phyloP scores from a whole-genome alignment of 352 stramenopile species.

The Pythium rishiriense region DNA sequence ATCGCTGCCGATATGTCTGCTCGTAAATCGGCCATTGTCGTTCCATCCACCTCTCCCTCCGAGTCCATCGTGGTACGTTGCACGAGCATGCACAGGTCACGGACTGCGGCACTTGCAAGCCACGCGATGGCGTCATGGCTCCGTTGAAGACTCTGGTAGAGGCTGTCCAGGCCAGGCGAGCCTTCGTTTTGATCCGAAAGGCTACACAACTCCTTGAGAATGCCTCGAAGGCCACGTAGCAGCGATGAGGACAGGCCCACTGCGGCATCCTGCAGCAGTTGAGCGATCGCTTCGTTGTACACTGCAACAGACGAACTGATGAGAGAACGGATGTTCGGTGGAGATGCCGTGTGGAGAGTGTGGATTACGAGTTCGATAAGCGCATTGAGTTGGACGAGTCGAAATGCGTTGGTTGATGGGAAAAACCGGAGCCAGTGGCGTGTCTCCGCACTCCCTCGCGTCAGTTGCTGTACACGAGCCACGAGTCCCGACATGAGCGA shows the following conservation, averaged over 20 bases:
- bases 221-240: slow-evolving; percentile 2
- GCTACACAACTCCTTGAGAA: slow-evolving; percentile 11
- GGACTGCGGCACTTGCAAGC: slow-evolving; percentile 9
- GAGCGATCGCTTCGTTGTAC: neutral
- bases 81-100: slow-evolving; percentile 16
- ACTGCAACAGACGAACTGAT: neutral
- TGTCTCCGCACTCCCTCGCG: slow-evolving; percentile 26
- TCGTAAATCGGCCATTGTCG: slow-evolving; percentile 2
- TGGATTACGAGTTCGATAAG: slow-evolving; percentile 6
- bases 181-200: neutral
- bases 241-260: slow-evolving; percentile 11
- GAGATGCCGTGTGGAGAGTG: neutral
- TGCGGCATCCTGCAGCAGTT: slow-evolving; percentile 16
- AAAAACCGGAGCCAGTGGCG: slow-evolving; percentile 24
- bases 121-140: slow-evolving; percentile 14
- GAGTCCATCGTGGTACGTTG: slow-evolving; percentile 3
- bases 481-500: slow-evolving; percentile 10
- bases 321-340: neutral
- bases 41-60: neutral
- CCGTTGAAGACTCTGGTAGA: slow-evolving; percentile 14
- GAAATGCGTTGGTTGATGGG: neutral
- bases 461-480: slow-evolving; percentile 14
- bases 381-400: neutral
- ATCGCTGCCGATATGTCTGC: slow-evolving; percentile 36
- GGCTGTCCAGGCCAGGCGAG: neutral